Evolutionary conservation across 164 flowering plant genomes (phyloP), one percentile per base, ranked within the genome.

Genomic region (Vitis labrusca): DNA sequence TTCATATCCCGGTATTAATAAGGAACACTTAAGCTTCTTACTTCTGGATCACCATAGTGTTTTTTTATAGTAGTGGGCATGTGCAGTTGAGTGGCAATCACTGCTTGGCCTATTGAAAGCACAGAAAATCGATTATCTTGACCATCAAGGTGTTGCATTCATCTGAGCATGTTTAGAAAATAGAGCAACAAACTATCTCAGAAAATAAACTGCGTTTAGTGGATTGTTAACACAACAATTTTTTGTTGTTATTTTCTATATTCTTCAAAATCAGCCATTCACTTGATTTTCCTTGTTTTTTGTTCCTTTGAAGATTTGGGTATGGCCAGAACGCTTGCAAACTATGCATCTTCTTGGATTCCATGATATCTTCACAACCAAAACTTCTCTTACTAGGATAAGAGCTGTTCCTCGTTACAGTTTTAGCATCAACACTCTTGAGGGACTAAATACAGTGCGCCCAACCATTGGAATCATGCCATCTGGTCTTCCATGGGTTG

Each of bases 381-480:
- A 90, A 23, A 89, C 96, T 47, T 70, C 83, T 67, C 81, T 85
- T 59, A 89, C 98, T 15, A 86, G 94, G 79, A 88, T 93, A 50
- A 84, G 96, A 61, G 98, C 98, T 53, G 87, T 90, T 80, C 98
- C 96, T 74, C 88, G 89, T 64, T 86, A 89, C 73, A 93, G 97
- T 79, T 89, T 91, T 71, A 85, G 84, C 76, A 65, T 84, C 15
- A 81, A 88, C 29, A 91, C 95, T 63, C 77, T 93, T 6, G 84
- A 88, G 80, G 85, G 81, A 52, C 70, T 93, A 59, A 91, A 94
- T 72, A 52, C 50, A 32, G 73, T 80, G 63, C 81, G 80, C 27
- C 94, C 97, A 59, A 94, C 98, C 51, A 90, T 94, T 29, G 98
- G 97, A 66, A 85, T 94, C 66, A 83, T 94, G 91, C 94, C 97